Evolutionary conservation across 352 stramenopile species (phyloP), one percentile per base, ranked within the genome.

Genomic region (Phytophthora melonis): DNA sequence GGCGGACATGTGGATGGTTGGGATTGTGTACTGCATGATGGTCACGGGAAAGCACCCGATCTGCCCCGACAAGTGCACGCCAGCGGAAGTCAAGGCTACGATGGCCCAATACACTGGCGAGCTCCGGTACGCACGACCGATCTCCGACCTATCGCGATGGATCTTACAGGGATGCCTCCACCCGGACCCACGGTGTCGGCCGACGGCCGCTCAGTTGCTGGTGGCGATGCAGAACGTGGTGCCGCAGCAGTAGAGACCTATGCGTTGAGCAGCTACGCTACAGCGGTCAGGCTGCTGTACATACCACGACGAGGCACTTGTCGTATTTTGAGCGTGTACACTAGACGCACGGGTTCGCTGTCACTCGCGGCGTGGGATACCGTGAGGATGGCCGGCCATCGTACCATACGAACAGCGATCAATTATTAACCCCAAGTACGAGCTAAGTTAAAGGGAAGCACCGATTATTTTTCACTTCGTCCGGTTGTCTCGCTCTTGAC

Each of bases 1-100:
- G 67, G 88, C 88, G 0, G 88, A 94, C 53, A 92, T 93, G 62
- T 94, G 88, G 88, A 94, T 94, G 88, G 71, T 94, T 45, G 88
- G 88, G 16, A 86, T 94, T 21, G 81, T 94, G 23, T 94, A 83
- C 59, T 90, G 80, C 71, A 77, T 93, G 56, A 93, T 93, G 83
- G 74, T 94, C 13, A 91, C 80, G 36, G 88, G 88, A 21, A 94
- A 93, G 63, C 88, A 94, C 54, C 88, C 88, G 11, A 87, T 94
- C 58, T 89, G 84, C 58, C 59, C 61, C 4, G 85, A 92, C 52
- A 93, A 91, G 58, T 79, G 79, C 14, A 83, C 81, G 7, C 81
- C 78, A n/a, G 80, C 88, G 5, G 82, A 93, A 49, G 70, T 80
- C n/a, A 79, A 79, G 61, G 53, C 68, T 39, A 25, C 49, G 56